These are phyloP conservation scores for Vanilla planifolia DNA, from an alignment of 106 monocot species.

Conservation along the genomic window DNA sequence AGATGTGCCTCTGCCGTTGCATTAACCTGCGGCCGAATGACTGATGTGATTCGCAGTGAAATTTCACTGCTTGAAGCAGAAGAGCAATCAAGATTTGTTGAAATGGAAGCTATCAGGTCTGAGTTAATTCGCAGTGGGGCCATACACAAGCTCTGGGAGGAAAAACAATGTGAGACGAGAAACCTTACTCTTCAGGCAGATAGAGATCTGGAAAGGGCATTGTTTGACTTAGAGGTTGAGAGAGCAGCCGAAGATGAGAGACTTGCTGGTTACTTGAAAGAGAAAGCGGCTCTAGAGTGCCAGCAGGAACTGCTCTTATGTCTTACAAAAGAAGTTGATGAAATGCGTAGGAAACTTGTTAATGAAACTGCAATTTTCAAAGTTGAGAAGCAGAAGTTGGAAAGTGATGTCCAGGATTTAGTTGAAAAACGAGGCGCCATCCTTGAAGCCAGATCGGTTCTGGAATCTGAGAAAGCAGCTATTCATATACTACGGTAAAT, in stretches of 20 bases:
- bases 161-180: slow-evolving; percentile 41
- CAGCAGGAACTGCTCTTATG: slow-evolving; percentile 34
- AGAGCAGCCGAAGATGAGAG: slow-evolving; percentile 26
- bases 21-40: slow-evolving; percentile 64
- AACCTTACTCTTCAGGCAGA: slow-evolving; percentile 23
- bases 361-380: slow-evolving; percentile 33
- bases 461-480: slow-evolving; percentile 91
- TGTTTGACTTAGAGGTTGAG: slow-evolving; percentile 46
- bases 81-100: slow-evolving; percentile 32
- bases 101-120: slow-evolving; percentile 65
- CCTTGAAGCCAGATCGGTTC: slow-evolving; percentile 55
- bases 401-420: slow-evolving; percentile 21
- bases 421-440: slow-evolving; percentile 36
- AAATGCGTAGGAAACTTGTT: slow-evolving; percentile 35
- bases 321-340: slow-evolving; percentile 67
- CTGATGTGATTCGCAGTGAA: slow-evolving; percentile 38
- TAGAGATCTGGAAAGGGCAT: slow-evolving; percentile 20
- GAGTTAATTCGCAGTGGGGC: slow-evolving; percentile 67
- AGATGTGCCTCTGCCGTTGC: slow-evolving; percentile 72
- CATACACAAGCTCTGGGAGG: slow-evolving; percentile 57
- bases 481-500: slow-evolving; percentile 55
- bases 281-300: slow-evolving; percentile 62
- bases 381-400: slow-evolving; percentile 36
- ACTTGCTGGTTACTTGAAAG: slow-evolving; percentile 37
- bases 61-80: slow-evolving; percentile 56